Percentiles rank a stretch among this genome's conserved stretches.
These are phyloP conservation scores for Knufia petricola DNA, from an alignment of 2,329 filamentous ascomycete genomes.

Conservation along the genomic window DNA sequence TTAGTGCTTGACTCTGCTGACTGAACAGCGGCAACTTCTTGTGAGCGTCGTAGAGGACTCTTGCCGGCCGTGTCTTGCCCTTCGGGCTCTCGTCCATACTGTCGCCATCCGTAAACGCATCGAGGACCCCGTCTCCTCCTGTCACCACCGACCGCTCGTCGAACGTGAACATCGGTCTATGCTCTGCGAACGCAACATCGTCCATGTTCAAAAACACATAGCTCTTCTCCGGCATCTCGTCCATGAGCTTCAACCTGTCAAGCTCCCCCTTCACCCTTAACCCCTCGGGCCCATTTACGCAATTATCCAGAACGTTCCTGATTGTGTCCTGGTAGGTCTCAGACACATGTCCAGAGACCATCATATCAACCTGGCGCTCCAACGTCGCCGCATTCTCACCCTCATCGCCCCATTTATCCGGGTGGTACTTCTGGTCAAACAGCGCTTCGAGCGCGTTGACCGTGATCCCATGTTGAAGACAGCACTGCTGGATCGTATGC, in stretches of 20 bases:
- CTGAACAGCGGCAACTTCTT: constrained; percentile 13
- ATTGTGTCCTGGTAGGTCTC: constrained; percentile 34
- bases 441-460: constrained; percentile 19
- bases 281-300: constrained; percentile 56
- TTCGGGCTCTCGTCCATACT: constrained; percentile 2
- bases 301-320: constrained; percentile 56
- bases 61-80: background rate
- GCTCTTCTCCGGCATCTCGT: constrained; percentile 14
- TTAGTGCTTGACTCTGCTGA: background rate
- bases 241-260: constrained; percentile 54
- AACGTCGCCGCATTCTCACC: background rate
- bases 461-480: constrained; percentile 17
- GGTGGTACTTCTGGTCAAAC: constrained; percentile 16
- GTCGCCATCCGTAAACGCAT: constrained; percentile 5
- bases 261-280: constrained; percentile 51
- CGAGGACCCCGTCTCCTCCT: constrained; percentile 8
- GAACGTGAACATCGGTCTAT: background rate
- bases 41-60: constrained; percentile 18
- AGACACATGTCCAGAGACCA: constrained; percentile 18
- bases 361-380: constrained; percentile 21
- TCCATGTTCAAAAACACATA: constrained; percentile 44
- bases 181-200: constrained; percentile 32
- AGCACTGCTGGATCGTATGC: constrained; percentile 33
- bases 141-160: background rate
- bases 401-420: constrained; percentile 4